Conservation (phyloP, 2,329 filamentous ascomycete genomes). For the Verticillium zaregamsianum region DNA sequence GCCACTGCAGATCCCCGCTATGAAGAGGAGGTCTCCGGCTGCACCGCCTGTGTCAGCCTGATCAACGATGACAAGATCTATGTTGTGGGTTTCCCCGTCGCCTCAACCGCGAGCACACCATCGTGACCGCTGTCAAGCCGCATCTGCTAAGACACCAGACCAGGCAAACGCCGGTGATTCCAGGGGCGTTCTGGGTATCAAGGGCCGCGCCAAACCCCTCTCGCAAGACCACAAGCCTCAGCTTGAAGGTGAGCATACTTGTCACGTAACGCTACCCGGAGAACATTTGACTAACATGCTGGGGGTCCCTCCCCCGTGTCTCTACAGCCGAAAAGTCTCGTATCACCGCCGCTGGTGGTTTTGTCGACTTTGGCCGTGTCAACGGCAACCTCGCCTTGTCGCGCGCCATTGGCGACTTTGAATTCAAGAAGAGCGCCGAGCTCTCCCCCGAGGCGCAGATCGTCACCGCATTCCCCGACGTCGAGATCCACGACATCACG, state of each 20-base stretch:
- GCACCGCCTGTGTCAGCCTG: slow-evolving; percentile 88
- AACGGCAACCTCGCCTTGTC: slow-evolving; percentile 97
- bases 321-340: slow-evolving; percentile 82
- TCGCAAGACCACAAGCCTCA: slow-evolving; percentile 99
- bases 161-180: slow-evolving; percentile 98
- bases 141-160: slow-evolving; percentile 8
- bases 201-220: slow-evolving; percentile 92
- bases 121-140: not conserved
- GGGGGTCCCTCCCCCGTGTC: slow-evolving; percentile 11
- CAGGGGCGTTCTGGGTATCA: slow-evolving; percentile 89
- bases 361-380: slow-evolving; percentile 96
- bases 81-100: slow-evolving; percentile 63
- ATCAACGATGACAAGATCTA: slow-evolving; percentile 91
- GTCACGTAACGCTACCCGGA: not conserved
- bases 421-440: slow-evolving; percentile 99
- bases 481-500: slow-evolving; percentile 82
- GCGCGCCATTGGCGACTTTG: slow-evolving; percentile 96
- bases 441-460: slow-evolving; percentile 98
- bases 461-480: slow-evolving; percentile 93
- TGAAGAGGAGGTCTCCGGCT: slow-evolving; percentile 96
- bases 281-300: not conserved
- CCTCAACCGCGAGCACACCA: not conserved
- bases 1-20: slow-evolving; percentile 76
- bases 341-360: slow-evolving; percentile 92
- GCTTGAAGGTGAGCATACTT: slow-evolving; percentile 72